Evolutionary conservation across 148 eudicot species (phyloP).

Genomic region (Cornus florida): DNA sequence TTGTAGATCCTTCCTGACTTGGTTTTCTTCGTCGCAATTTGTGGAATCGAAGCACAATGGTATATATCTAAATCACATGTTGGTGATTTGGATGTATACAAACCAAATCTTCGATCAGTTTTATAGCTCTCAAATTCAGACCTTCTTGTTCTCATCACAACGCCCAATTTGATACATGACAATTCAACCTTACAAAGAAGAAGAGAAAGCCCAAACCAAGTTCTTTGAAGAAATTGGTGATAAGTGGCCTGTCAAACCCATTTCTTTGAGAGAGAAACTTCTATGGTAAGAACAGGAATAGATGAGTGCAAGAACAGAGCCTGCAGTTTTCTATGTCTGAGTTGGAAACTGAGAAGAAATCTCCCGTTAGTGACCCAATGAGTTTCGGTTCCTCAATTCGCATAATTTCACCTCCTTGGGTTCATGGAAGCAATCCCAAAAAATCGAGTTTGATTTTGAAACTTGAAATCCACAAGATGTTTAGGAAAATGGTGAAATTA

Average conservation of each 20-base stretch:
- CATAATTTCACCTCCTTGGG: too few relatives aligned
- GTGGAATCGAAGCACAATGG: too few relatives aligned
- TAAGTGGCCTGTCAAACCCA: conserved; percentile 74
- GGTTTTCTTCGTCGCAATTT: too few relatives aligned
- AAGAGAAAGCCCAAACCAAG: conserved; percentile 80
- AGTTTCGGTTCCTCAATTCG: too few relatives aligned
- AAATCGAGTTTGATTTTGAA: too few relatives aligned
- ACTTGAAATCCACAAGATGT: neutral
- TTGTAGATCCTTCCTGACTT: too few relatives aligned
- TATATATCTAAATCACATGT: too few relatives aligned
- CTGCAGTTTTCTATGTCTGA: conserved; percentile 6
- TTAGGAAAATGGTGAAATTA: neutral
- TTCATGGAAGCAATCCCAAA: too few relatives aligned
- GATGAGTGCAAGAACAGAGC: conserved; percentile 4
- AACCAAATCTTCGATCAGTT: conserved; percentile 13
- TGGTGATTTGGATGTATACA: neutral
- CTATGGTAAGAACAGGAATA: conserved; percentile 67
- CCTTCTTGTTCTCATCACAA: conserved; percentile 37
- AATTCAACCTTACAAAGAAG: too few relatives aligned
- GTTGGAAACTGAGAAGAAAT: neutral
- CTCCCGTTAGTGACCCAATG: too few relatives aligned
- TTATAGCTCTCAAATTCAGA: conserved; percentile 37
- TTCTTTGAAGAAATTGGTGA: conserved; percentile 69
- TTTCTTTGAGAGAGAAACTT: conserved; percentile 37
- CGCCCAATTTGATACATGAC: too few relatives aligned